Percentiles rank a stretch among this genome's conserved stretches.
These are phyloP conservation scores for Liriodendron chinense DNA, from an alignment of 164 flowering plant species.

Conservation along the genomic window DNA sequence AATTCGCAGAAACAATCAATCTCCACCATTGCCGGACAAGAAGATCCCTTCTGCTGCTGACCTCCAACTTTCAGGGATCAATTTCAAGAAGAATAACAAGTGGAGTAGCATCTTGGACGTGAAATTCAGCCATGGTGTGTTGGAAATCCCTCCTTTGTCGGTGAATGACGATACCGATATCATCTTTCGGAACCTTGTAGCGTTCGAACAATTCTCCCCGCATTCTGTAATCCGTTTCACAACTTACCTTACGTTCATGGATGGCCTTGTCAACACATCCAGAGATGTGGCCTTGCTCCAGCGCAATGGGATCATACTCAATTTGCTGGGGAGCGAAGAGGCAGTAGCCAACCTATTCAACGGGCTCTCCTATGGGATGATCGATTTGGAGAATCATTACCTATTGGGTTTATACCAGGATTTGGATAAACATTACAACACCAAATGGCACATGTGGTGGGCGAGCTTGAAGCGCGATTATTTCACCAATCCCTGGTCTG, in stretches of 20 bases:
- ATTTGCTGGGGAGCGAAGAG: conserved; percentile 5
- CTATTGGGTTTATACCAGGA: not conserved
- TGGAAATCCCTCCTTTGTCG: conserved; percentile 35
- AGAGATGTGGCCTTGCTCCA: not conserved
- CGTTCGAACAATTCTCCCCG: too few species aligned
- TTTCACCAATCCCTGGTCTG: conserved; percentile 13
- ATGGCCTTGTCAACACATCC: too few species aligned
- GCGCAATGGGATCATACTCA: not conserved
- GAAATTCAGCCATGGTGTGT: conserved; percentile 22
- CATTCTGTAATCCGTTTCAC: too few species aligned
- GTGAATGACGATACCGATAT: too few species aligned
- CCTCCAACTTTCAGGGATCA: not conserved
- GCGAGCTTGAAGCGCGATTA: conserved; percentile 10
- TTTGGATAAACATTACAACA: conserved; percentile 1
- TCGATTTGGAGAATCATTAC: not conserved
- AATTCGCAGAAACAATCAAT: too few species aligned
- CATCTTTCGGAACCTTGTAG: too few species aligned
- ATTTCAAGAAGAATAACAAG: not conserved
- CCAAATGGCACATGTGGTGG: conserved; percentile 1
- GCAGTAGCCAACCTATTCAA: conserved; percentile 4
- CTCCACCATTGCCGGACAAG: not conserved
- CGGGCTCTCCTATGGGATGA: conserved; percentile 3
- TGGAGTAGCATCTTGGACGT: conserved; percentile 25
- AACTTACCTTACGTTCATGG: too few species aligned
- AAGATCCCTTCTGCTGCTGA: not conserved